These are phyloP conservation scores for Lepidium sativum DNA, from an alignment of 345 rosid species.

Conservation along the genomic window DNA sequence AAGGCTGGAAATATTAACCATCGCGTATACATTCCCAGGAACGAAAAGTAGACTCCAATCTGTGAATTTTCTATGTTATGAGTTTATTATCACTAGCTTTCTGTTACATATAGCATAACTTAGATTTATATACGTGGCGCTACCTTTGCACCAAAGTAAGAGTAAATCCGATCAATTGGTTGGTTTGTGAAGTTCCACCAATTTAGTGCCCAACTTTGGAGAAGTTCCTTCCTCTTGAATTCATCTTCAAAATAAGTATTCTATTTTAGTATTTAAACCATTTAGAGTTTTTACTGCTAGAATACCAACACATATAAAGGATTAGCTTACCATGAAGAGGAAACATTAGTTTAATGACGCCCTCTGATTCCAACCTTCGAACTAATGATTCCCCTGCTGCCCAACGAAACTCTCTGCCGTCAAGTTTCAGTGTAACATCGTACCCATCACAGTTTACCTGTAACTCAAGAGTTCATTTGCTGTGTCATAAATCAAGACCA, in stretches of 20 bases:
- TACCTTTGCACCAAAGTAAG: slow-evolving; percentile 83
- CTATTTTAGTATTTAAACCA: neutral
- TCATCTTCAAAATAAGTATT: slow-evolving; percentile 45
- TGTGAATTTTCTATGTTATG: slow-evolving; percentile 24
- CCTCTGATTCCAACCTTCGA: slow-evolving; percentile 52
- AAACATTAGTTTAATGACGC: slow-evolving; percentile 65
- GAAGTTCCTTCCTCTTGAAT: slow-evolving; percentile 58
- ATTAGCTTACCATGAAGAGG: slow-evolving; percentile 67
- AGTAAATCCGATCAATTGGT: slow-evolving; percentile 80
- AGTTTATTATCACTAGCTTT: neutral
- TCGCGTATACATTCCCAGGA: slow-evolving; percentile 79
- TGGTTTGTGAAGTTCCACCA: slow-evolving; percentile 66
- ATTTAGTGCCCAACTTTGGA: slow-evolving; percentile 69
- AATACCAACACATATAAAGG: neutral
- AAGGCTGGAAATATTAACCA: slow-evolving; percentile 84
- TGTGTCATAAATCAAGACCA: neutral
- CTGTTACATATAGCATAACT: neutral
- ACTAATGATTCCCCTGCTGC: slow-evolving; percentile 60
- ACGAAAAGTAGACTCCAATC: slow-evolving; percentile 86
- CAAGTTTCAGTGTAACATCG: slow-evolving; percentile 33
- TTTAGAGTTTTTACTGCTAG: neutral
- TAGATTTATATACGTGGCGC: neutral
- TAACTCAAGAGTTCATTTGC: slow-evolving; percentile 9
- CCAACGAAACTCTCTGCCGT: slow-evolving; percentile 51
- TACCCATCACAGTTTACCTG: slow-evolving; percentile 49